Evolutionary conservation across 306 rosid species (phyloP), one percentile per base, ranked within the genome.

Genomic region (Lupinus albus): DNA sequence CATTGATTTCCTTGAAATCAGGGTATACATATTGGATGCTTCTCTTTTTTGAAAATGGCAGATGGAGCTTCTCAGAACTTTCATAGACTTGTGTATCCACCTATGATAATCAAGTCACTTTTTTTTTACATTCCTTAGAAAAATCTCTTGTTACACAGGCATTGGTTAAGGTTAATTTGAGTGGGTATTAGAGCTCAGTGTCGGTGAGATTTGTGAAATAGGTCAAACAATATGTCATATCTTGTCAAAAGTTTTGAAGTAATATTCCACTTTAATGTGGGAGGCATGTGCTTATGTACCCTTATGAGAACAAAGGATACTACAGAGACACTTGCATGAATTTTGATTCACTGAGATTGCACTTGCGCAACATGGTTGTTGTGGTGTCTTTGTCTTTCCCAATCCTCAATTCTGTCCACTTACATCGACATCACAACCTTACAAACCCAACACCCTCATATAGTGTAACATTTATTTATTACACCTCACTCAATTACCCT

Each of bases 181-280:
- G 33, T 64, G 67, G 60, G 25, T 3, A 18, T 11, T 20, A 20
- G 25, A 20, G 11, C 7, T 74, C n/a, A 48, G 53, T 53, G 83
- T 74, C 71, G 80, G 80, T 70, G 67, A 64, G 75, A 38, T 47
- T 52, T 42, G 52, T 17, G 14, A 47, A 61, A 49, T 14, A 51
- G 79, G 81, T 60, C 81, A 83, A 77, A 77, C 39, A 66, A 25
- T 18, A 16, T 15, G 77, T 11, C 64, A 1, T n/a, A 66, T 45
- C 9, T 69, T 64, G 59, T 76, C 64, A 49, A 36, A 8, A 33
- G 61, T 64, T 39, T 53, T 18, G 58, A 64, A 49, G 73, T 57
- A 11, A 47, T 8, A 56, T 63, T 54, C 21, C 3, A 70, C 58
- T 41, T 18, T 39, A 50, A 36, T 54, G 66, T 71, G 67, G 61